phyloP scores from a whole-genome alignment of 2,329 filamentous ascomycete genomes.

The Rhexocercosporidium sp. region DNA sequence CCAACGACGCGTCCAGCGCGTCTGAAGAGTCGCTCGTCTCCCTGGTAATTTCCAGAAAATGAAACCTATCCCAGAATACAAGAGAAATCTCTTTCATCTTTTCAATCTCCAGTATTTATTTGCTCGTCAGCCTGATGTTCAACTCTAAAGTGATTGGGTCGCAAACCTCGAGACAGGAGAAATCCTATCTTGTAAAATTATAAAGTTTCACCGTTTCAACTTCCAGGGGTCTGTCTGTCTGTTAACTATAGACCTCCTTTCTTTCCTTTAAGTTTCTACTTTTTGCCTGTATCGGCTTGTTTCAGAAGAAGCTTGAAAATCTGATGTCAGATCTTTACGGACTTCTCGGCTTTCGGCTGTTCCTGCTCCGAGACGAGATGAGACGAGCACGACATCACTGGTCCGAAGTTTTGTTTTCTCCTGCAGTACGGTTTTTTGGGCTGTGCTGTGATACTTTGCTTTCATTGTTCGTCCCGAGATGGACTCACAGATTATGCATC shows the following conservation, averaged over 20 bases:
- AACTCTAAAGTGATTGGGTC: neutral
- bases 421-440: neutral
- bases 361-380: neutral
- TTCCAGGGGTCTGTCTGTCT: no score
- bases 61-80: no score
- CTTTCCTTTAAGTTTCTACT: neutral
- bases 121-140: neutral
- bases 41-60: no score
- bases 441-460: neutral
- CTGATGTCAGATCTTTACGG: neutral
- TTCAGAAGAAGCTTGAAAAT: neutral
- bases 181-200: no score
- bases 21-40: neutral
- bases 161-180: neutral
- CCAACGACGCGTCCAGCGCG: constrained; percentile 1
- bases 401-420: neutral
- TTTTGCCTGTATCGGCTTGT: neutral
- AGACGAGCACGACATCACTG: neutral
- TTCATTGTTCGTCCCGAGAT: neutral
- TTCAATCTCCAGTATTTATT: no score
- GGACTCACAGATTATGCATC: neutral
- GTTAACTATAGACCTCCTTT: no score
- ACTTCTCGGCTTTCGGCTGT: neutral
- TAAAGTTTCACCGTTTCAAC: no score
- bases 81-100: no score